Evolutionary conservation across 208 protist species (phyloP).

Genomic region (Leishmania gerbilli): DNA sequence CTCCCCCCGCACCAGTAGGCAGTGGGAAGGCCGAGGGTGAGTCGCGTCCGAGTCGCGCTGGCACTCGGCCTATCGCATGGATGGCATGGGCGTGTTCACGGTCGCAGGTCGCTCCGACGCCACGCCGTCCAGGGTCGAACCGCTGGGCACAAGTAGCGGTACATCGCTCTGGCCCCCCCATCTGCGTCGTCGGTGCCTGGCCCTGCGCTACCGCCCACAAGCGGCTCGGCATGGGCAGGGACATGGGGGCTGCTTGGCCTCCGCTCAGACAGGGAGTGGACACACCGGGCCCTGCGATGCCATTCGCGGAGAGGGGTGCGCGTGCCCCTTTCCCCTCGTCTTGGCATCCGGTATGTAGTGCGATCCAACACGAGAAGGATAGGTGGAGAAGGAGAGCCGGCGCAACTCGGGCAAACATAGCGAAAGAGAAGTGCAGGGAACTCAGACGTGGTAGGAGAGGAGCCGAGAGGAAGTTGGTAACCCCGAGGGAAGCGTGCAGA

Average conservation of each 20-base stretch:
- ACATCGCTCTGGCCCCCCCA: neutral
- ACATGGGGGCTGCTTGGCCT: too few species aligned
- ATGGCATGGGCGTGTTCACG: neutral
- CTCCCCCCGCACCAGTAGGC: neutral
- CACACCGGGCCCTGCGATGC: neutral
- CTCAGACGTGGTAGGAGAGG: neutral
- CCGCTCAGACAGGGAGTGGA: too few species aligned
- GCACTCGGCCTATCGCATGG: neutral
- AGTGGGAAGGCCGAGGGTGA: neutral
- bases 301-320: neutral
- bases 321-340: neutral
- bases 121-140: neutral
- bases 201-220: too few species aligned
- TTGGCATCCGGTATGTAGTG: neutral
- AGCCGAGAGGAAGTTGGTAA: too few species aligned
- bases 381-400: neutral
- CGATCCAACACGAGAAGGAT: neutral
- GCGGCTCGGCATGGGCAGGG: neutral
- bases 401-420: neutral
- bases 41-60: neutral
- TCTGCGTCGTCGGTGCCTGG: too few species aligned
- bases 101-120: neutral
- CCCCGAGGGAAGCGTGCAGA: neutral
- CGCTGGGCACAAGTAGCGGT: neutral
- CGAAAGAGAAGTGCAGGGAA: too few species aligned